Conservation (phyloP, 176 grass and related monocot species). For the Tuctoria greenei region DNA sequence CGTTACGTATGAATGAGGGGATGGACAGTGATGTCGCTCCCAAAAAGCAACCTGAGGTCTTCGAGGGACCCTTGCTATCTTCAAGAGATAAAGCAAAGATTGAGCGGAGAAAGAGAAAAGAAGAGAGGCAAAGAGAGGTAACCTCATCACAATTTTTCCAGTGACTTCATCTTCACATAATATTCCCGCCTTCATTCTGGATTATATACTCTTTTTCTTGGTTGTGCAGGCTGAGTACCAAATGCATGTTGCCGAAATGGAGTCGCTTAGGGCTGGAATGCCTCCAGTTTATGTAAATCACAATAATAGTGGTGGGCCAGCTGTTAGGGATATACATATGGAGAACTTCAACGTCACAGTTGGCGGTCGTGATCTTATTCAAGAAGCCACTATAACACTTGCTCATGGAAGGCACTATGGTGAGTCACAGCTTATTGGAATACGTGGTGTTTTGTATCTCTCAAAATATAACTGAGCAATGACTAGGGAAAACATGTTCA, state of each 20-base stretch:
- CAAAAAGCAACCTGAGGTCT: slow-evolving; percentile 67
- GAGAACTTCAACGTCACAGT: slow-evolving; percentile 93
- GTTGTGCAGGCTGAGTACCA: slow-evolving; percentile 78
- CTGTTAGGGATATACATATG: slow-evolving; percentile 95
- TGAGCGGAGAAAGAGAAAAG: slow-evolving; percentile 86
- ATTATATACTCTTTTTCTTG: slow-evolving; percentile 19
- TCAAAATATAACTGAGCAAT: neutral
- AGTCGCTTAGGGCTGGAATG: slow-evolving; percentile 86
- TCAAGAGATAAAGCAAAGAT: slow-evolving; percentile 84
- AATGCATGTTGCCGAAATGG: slow-evolving; percentile 88
- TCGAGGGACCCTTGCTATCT: slow-evolving; percentile 80
- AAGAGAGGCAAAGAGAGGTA: slow-evolving; percentile 95
- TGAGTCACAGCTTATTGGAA: slow-evolving; percentile 36
- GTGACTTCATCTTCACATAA: neutral
- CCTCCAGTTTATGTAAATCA: slow-evolving; percentile 80
- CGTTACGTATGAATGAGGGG: slow-evolving; percentile 85
- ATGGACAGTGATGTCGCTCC: slow-evolving; percentile 71
- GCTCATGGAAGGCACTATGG: slow-evolving; percentile 93
- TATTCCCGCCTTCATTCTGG: neutral
- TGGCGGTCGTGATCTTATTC: slow-evolving; percentile 91
- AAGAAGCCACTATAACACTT: slow-evolving; percentile 76
- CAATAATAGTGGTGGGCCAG: slow-evolving; percentile 52
- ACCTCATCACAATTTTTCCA: neutral
- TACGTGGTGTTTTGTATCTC: neutral
- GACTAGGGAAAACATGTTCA: neutral